Evolutionary conservation across 352 stramenopile species (phyloP).

Genomic region (Pythium insidiosum): DNA sequence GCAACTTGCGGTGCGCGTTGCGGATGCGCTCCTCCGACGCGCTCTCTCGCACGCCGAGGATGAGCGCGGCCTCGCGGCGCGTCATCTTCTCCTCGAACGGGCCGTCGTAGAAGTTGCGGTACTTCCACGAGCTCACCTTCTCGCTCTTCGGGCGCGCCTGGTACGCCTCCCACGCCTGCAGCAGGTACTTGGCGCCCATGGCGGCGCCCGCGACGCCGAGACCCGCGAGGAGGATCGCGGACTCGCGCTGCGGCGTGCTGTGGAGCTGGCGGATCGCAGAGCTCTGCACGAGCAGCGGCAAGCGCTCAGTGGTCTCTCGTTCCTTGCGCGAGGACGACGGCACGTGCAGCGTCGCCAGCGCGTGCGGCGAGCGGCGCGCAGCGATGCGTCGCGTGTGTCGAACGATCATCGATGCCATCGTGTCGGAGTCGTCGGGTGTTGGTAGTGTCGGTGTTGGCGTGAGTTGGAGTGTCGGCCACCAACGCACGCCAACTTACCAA

Average conservation of each 20-base stretch:
- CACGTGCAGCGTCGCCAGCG: neutral
- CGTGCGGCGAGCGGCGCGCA: neutral
- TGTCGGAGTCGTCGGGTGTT: no score
- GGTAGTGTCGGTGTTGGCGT: no score
- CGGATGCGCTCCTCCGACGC: conserved; percentile 94
- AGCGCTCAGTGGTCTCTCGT: no score
- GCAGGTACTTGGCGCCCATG: conserved; percentile 68
- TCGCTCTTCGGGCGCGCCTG: conserved; percentile 64
- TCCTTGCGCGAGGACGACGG: no score
- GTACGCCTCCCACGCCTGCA: conserved; percentile 74
- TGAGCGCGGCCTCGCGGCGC: conserved; percentile 96
- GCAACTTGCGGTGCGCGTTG: conserved; percentile 96
- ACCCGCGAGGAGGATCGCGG: conserved; percentile 45
- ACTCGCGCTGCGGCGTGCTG: conserved; percentile 53
- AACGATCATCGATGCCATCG: no score
- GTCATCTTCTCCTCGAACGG: conserved; percentile 99
- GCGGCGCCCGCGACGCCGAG: conserved; percentile 63
- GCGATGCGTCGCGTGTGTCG: conserved; percentile 1
- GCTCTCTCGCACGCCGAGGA: conserved; percentile 97
- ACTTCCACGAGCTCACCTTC: conserved; percentile 52
- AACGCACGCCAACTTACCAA: no score
- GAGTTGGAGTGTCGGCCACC: no score
- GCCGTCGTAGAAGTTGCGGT: conserved; percentile 92
- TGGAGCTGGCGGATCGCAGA: conserved; percentile 47
- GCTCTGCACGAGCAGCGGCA: no score